Evolutionary conservation across 2,329 filamentous ascomycete species (phyloP), one percentile per base, ranked within the genome.

Genomic region (Hymenoscyphus infarciens): DNA sequence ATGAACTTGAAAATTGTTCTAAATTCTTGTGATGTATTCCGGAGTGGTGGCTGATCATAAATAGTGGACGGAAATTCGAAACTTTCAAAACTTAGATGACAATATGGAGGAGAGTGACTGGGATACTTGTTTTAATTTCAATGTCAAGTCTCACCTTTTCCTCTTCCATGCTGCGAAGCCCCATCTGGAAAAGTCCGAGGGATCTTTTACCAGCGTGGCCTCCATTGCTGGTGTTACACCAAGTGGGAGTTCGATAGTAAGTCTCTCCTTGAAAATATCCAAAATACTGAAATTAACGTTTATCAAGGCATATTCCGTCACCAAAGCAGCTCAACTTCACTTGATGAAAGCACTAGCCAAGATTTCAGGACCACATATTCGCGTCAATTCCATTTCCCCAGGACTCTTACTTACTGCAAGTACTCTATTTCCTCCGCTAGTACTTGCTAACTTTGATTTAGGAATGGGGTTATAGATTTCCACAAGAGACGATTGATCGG

Each of bases 291-390:
- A 27, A 4, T 52, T 6, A 16, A 22, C 45, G 39, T n/a, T 16
- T 7, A 52, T 49, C 16, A 11, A 82, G 87, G 84, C 91, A 3
- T 95, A 95, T 71, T 81, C 86, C 0, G 87, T 93, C 19, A 90
- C 89, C 42, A 95, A 95, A 74, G 84, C 90, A 0, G 91, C 91
- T 11, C 84, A 88, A 63, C 76, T 87, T 42, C 84, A 87, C 70
- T 77, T 87, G 3, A 77, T 79, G 16, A 85, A 83, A 67, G 78
- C 77, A 8, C 75, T 87, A 35, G 84, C 84, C 0, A 70, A 77
- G 4, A 81, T 83, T 63, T 80, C 80, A 11, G 80, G 79, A 1
- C 83, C 84, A 0, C 79, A 78, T 53, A 82, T 87, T 25, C 72
- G 84, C n/a, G 83, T 86, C 5, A 88, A 87, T 65, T 79, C 76